Evolutionary conservation across 1,284 basidiomycete genomes (phyloP).

Genomic region (Ustilago loliicola): DNA sequence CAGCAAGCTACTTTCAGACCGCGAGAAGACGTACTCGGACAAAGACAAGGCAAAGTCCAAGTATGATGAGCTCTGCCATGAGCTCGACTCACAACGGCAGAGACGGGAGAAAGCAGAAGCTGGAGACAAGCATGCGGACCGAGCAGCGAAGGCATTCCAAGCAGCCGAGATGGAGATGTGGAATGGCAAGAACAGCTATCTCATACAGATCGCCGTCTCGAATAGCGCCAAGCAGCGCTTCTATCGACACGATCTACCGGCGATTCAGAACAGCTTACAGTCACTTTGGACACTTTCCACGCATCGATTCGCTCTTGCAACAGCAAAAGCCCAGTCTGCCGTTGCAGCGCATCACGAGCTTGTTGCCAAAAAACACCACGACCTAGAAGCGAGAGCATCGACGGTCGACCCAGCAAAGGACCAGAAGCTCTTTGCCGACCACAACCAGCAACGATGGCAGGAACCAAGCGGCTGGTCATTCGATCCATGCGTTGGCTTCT

Average conservation of each 20-base stretch:
- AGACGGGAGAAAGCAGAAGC: constrained; percentile 57
- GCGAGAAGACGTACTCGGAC: constrained; percentile 53
- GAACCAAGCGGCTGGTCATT: constrained; percentile 53
- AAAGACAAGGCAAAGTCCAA: constrained; percentile 56
- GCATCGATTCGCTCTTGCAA: constrained; percentile 21
- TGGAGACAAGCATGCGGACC: constrained; percentile 50
- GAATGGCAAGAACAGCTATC: constrained; percentile 59
- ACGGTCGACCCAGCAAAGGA: constrained; percentile 40
- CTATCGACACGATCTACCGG: constrained; percentile 47
- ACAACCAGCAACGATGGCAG: constrained; percentile 54
- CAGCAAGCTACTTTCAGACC: constrained; percentile 48
- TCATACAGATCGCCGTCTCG: constrained; percentile 50
- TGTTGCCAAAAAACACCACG: constrained; percentile 26
- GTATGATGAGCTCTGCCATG: constrained; percentile 59
- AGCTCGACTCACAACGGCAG: constrained; percentile 53
- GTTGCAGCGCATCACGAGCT: constrained; percentile 36
- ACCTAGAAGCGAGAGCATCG: constrained; percentile 21
- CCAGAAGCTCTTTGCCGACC: constrained; percentile 45
- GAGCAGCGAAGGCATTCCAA: constrained; percentile 50
- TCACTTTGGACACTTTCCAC: constrained; percentile 54
- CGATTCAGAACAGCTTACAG: constrained; percentile 49
- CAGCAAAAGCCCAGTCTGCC: constrained; percentile 20
- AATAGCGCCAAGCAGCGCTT: constrained; percentile 54
- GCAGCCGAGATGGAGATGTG: constrained; percentile 54
- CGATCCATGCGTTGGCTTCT: constrained; percentile 61